Percentiles rank a stretch among this genome's conserved stretches.
These are phyloP conservation scores for Trypanosoma lewisi DNA, from an alignment of 208 protist species.

Conservation along the genomic window DNA sequence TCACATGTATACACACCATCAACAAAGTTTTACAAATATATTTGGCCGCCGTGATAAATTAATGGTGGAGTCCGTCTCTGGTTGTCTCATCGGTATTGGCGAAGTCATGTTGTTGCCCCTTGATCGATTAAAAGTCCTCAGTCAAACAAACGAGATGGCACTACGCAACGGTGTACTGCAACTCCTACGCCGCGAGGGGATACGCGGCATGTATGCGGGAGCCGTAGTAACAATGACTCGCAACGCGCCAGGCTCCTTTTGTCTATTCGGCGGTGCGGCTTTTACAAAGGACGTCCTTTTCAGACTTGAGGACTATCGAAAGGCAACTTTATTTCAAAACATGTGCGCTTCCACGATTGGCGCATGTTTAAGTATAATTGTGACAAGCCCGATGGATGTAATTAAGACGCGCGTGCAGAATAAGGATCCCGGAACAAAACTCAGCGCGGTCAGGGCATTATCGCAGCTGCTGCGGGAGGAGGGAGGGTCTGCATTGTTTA, in stretches of 20 bases:
- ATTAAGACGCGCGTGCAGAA: conserved; percentile 92
- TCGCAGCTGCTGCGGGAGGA: conserved; percentile 73
- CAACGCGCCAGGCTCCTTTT: conserved; percentile 90
- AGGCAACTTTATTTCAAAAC: conserved; percentile 85
- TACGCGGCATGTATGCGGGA: conserved; percentile 85
- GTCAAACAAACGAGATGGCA: conserved; percentile 86
- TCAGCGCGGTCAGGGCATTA: conserved; percentile 43
- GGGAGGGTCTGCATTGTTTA: conserved; percentile 81
- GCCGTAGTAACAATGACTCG: conserved; percentile 82
- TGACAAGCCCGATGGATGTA: conserved; percentile 92
- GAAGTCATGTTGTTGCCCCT: conserved; percentile 89
- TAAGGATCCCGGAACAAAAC: conserved; percentile 45
- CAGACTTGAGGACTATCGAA: conserved; percentile 69
- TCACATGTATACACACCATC: conserved; percentile 45
- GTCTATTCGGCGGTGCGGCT: conserved; percentile 86
- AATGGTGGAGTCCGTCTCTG: conserved; percentile 74
- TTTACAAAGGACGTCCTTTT: conserved; percentile 89
- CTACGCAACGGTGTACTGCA: conserved; percentile 58
- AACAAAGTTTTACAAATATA: conserved; percentile 36
- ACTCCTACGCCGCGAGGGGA: conserved; percentile 73
- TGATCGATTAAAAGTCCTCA: conserved; percentile 90
- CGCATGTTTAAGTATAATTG: conserved; percentile 73
- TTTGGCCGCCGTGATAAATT: conserved; percentile 65
- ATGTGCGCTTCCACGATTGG: conserved; percentile 81
- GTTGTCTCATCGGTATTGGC: conserved; percentile 83